phyloP scores from a whole-genome alignment of 257 asterid genomes.

The Solanum phureja region DNA sequence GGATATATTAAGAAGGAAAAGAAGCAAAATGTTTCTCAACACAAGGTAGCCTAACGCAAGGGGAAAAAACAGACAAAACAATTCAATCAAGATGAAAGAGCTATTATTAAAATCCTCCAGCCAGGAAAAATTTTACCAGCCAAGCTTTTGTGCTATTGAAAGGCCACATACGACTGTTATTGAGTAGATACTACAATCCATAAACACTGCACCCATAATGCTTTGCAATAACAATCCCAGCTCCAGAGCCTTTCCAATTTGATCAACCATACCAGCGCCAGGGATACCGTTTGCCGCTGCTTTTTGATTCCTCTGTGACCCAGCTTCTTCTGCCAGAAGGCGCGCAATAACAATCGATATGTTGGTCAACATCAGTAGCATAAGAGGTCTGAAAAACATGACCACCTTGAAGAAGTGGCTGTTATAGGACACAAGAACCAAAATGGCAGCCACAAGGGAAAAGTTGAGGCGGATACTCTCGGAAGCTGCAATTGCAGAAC shows the following conservation, averaged over 20 bases:
- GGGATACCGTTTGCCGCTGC: slow-evolving; percentile 13
- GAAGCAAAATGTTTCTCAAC: not conserved
- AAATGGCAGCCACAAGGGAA: slow-evolving; percentile 46
- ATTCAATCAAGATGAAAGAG: not conserved
- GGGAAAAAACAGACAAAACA: not conserved
- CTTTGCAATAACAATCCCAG: slow-evolving; percentile 38
- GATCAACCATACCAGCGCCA: slow-evolving; percentile 32
- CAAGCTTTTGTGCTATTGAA: slow-evolving; percentile 23
- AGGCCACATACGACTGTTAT: slow-evolving; percentile 46
- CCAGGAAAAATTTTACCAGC: slow-evolving; percentile 12
- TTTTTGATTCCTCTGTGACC: slow-evolving; percentile 11
- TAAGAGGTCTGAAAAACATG: slow-evolving; percentile 48
- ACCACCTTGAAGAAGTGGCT: slow-evolving; percentile 17
- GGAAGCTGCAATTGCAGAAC: slow-evolving; percentile 49
- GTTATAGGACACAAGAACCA: slow-evolving; percentile 50
- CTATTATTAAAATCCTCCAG: not conserved
- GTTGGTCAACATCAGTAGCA: slow-evolving; percentile 56
- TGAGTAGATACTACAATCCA: slow-evolving; percentile 61
- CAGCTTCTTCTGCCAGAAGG: slow-evolving; percentile 21
- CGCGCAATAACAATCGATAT: slow-evolving; percentile 40
- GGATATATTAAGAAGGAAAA: not conserved
- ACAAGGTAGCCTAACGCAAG: not conserved
- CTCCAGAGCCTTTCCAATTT: slow-evolving; percentile 51
- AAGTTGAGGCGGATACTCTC: slow-evolving; percentile 43
- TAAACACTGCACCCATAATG: slow-evolving; percentile 40